These are phyloP conservation scores for Myrica gale DNA, from an alignment of 306 rosid species.

Conservation along the genomic window DNA sequence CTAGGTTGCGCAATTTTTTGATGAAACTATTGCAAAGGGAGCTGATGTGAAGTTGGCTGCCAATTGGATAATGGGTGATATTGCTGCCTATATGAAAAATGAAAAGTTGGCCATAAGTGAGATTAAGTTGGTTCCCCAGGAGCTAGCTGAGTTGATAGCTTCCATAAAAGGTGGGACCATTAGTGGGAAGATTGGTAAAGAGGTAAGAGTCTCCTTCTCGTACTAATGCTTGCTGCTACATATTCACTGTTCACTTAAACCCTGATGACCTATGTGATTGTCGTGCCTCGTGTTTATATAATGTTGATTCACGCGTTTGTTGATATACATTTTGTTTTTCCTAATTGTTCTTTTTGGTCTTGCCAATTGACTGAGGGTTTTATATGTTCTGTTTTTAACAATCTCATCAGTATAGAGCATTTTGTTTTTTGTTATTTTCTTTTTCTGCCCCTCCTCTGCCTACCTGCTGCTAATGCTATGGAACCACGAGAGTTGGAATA, in stretches of 20 bases:
- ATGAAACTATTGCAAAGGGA: slow-evolving; percentile 71
- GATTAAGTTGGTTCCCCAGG: slow-evolving; percentile 73
- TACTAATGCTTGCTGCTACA: slow-evolving; percentile 1
- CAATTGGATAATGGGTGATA: slow-evolving; percentile 96
- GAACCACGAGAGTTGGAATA: not conserved
- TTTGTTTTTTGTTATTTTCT: not conserved
- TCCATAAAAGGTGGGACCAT: slow-evolving; percentile 71
- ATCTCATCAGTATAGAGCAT: not conserved
- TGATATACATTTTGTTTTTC: not conserved
- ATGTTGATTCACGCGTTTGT: not conserved
- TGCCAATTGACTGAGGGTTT: not conserved
- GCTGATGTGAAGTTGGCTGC: slow-evolving; percentile 84
- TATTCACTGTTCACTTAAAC: slow-evolving; percentile 7
- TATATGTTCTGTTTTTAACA: not conserved
- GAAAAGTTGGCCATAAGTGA: slow-evolving; percentile 76
- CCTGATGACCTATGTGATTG: not conserved
- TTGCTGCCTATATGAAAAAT: slow-evolving; percentile 86
- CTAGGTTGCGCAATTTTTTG: slow-evolving; percentile 82
- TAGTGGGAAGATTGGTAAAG: slow-evolving; percentile 95
- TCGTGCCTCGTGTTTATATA: not conserved
- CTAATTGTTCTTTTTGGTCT: not conserved
- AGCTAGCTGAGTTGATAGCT: slow-evolving; percentile 80
- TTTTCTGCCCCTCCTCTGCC: not conserved
- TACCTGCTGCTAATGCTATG: not conserved
- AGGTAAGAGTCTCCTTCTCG: slow-evolving; percentile 48